Percentiles rank a stretch among this genome's conserved stretches.
These are phyloP conservation scores for Alternaria viburni DNA, from an alignment of 2,329 filamentous ascomycete species.

Conservation along the genomic window DNA sequence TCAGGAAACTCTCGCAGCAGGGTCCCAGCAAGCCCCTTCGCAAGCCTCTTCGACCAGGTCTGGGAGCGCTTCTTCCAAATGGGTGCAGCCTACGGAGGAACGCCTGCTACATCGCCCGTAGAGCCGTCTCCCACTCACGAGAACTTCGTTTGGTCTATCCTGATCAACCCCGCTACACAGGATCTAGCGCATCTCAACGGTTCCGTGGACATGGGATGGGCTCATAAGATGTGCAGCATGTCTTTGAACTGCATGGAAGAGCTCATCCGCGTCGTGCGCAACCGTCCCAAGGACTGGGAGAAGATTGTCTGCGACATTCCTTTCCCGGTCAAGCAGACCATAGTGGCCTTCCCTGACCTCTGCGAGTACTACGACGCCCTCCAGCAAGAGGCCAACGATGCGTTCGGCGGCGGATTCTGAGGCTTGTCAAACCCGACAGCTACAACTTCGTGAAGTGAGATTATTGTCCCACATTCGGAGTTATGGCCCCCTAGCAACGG, in stretches of 20 bases:
- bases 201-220: slow-evolving; percentile 22
- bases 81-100: slow-evolving; percentile 19
- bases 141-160: slow-evolving; percentile 30
- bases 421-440: not conserved
- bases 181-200: slow-evolving; percentile 30
- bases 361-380: slow-evolving; percentile 24
- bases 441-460: not conserved
- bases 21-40: slow-evolving; percentile 26
- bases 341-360: slow-evolving; percentile 27
- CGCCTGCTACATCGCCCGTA: slow-evolving; percentile 3
- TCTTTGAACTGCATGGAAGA: slow-evolving; percentile 30
- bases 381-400: slow-evolving; percentile 25
- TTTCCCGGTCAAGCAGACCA: slow-evolving; percentile 19
- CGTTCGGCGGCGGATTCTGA: slow-evolving; percentile 17
- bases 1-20: slow-evolving; percentile 4
- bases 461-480: not conserved
- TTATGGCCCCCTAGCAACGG: not conserved
- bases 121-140: slow-evolving; percentile 6
- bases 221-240: slow-evolving; percentile 19
- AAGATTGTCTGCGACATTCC: slow-evolving; percentile 30
- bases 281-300: slow-evolving; percentile 25
- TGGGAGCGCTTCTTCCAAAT: slow-evolving; percentile 29
- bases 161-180: slow-evolving; percentile 37
- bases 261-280: slow-evolving; percentile 20
- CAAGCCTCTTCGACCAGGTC: slow-evolving; percentile 17